These are phyloP conservation scores for Xylaria intraflava DNA, from an alignment of 495 filamentous ascomycete genomes.

Conservation along the genomic window DNA sequence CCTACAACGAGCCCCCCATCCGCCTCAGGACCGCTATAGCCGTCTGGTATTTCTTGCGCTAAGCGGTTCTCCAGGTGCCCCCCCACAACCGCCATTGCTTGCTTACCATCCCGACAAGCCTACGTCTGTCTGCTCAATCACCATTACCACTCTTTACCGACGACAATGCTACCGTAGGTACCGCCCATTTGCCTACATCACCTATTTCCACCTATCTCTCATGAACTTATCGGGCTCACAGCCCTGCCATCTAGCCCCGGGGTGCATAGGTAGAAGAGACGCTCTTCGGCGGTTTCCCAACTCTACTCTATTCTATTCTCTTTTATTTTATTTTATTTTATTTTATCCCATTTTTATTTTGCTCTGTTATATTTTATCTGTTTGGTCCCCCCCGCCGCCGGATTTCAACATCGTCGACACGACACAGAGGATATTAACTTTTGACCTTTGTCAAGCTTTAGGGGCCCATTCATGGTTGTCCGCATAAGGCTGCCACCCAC, in stretches of 20 bases:
- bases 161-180: no score
- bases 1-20: no score
- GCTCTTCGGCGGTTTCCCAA: not conserved
- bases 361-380: not conserved
- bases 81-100: not conserved
- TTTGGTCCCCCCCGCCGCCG: not conserved
- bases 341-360: not conserved
- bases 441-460: not conserved
- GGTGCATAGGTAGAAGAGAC: not conserved
- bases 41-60: not conserved
- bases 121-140: no score
- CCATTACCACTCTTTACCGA: no score
- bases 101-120: not conserved
- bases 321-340: not conserved
- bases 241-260: not conserved
- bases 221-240: not conserved
- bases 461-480: constrained; percentile 3
- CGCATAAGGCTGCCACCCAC: constrained; percentile 24
- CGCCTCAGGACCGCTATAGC: not conserved
- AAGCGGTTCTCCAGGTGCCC: not conserved
- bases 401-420: not conserved
- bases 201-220: not conserved
- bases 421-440: not conserved
- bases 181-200: not conserved
- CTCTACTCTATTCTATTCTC: no score